Percentiles rank a stretch among this genome's conserved stretches.
Conservation (phyloP, 495 filamentous ascomycete species). For the Hypoxylon rickii region DNA sequence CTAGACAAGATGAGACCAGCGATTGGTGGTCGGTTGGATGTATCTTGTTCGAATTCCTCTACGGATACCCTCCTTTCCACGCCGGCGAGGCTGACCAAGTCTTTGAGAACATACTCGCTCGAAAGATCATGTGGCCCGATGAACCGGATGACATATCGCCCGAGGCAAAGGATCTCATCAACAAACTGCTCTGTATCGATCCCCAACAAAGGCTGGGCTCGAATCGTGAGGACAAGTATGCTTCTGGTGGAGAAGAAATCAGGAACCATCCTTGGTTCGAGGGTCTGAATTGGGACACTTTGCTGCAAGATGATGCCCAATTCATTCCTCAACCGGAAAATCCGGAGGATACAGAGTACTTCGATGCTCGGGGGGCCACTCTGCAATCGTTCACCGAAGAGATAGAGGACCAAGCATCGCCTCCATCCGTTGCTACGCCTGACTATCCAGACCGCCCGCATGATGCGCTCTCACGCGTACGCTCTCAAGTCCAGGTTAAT, state of each 20-base stretch:
- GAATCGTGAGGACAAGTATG: slow-evolving; percentile 77
- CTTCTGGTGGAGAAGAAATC: slow-evolving; percentile 87
- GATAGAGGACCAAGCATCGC: slow-evolving; percentile 84
- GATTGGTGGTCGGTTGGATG: slow-evolving; percentile 99
- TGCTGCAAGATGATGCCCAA: slow-evolving; percentile 89
- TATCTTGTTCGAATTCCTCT: slow-evolving; percentile 96
- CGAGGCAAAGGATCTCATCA: slow-evolving; percentile 92
- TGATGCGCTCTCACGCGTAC: slow-evolving; percentile 88
- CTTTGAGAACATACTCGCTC: slow-evolving; percentile 91
- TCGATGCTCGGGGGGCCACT: slow-evolving; percentile 88
- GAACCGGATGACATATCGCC: slow-evolving; percentile 72
- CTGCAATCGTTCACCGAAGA: slow-evolving; percentile 89
- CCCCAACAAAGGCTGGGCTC: slow-evolving; percentile 80
- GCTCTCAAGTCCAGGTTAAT: slow-evolving; percentile 74
- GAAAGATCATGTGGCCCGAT: slow-evolving; percentile 87
- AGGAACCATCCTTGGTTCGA: slow-evolving; percentile 86
- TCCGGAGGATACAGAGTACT: slow-evolving; percentile 97
- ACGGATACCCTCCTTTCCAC: slow-evolving; percentile 89
- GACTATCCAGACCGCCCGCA: slow-evolving; percentile 87
- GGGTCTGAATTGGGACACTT: slow-evolving; percentile 84
- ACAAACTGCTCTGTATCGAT: slow-evolving; percentile 81
- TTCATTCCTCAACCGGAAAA: slow-evolving; percentile 94
- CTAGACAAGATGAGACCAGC: slow-evolving; percentile 94
- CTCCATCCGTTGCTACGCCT: slow-evolving; percentile 64
- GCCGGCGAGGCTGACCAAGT: slow-evolving; percentile 88